phyloP scores from a whole-genome alignment of 148 eudicot species.

The Rhododendron molle region DNA sequence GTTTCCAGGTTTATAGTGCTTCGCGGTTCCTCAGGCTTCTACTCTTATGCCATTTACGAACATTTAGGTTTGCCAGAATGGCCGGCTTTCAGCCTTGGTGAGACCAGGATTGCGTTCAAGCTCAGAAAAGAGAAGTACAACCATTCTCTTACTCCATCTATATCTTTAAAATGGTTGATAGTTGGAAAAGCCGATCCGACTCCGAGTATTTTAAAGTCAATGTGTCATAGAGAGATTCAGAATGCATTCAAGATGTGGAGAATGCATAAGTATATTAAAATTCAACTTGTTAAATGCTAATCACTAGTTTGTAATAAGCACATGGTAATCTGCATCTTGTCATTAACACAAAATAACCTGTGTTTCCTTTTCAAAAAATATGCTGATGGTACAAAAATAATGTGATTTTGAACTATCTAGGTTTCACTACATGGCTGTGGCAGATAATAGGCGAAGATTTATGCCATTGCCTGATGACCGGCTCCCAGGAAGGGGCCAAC shows the following conservation, averaged over 20 bases:
- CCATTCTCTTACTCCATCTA: not conserved
- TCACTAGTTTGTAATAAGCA: not conserved
- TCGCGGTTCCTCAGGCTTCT: constrained; percentile 58
- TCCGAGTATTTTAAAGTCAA: not conserved
- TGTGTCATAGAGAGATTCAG: not conserved
- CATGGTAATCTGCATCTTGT: not conserved
- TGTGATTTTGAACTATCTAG: constrained; percentile 21
- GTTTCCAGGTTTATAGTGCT: constrained; percentile 55
- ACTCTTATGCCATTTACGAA: constrained; percentile 59
- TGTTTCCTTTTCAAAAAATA: not conserved
- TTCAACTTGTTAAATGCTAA: not conserved
- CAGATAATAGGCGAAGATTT: constrained; percentile 60
- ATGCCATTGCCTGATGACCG: constrained; percentile 91
- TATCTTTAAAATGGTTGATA: not conserved
- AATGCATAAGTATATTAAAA: not conserved
- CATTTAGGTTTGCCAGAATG: constrained; percentile 48
- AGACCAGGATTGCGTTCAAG: constrained; percentile 82
- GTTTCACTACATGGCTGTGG: constrained; percentile 78
- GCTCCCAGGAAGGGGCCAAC: constrained; percentile 46
- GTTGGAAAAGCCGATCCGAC: no score
- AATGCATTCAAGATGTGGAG: not conserved
- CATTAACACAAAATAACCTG: not conserved
- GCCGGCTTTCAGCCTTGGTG: constrained; percentile 77
- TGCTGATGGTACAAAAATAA: not conserved
- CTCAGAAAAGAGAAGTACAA: constrained; percentile 66